phyloP scores from a whole-genome alignment of 78 protist species.

The Speleostelium caveatum region DNA sequence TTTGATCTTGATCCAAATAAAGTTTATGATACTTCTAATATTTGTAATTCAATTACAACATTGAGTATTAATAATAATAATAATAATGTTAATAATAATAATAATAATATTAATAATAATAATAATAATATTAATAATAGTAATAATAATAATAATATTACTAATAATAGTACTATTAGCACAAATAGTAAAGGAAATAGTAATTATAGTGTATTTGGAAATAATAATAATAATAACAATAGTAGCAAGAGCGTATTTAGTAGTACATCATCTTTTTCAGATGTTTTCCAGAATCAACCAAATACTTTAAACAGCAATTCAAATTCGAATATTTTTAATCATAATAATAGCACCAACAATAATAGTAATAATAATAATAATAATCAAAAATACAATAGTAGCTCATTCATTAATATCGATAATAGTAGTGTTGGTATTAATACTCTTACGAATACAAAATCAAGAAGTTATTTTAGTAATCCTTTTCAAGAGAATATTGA shows the following conservation, averaged over 20 bases:
- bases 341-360: too few species aligned
- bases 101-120: background rate
- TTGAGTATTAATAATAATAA: background rate
- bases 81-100: background rate
- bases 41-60: too few species aligned
- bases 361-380: too few species aligned
- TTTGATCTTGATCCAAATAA: background rate
- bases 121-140: background rate
- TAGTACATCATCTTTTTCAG: background rate
- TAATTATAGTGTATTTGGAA: background rate
- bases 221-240: conserved; percentile 9
- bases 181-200: background rate
- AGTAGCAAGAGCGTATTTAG: background rate
- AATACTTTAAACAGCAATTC: too few species aligned
- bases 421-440: too few species aligned
- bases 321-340: too few species aligned
- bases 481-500: too few species aligned
- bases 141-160: background rate
- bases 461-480: too few species aligned
- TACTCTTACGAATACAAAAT: too few species aligned
- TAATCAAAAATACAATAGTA: too few species aligned
- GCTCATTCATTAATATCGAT: too few species aligned
- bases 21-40: background rate
- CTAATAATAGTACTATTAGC: background rate
- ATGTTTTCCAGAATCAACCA: too few species aligned